These are phyloP conservation scores for Pachysandra terminalis DNA, from an alignment of 164 flowering plant species.

Conservation along the genomic window DNA sequence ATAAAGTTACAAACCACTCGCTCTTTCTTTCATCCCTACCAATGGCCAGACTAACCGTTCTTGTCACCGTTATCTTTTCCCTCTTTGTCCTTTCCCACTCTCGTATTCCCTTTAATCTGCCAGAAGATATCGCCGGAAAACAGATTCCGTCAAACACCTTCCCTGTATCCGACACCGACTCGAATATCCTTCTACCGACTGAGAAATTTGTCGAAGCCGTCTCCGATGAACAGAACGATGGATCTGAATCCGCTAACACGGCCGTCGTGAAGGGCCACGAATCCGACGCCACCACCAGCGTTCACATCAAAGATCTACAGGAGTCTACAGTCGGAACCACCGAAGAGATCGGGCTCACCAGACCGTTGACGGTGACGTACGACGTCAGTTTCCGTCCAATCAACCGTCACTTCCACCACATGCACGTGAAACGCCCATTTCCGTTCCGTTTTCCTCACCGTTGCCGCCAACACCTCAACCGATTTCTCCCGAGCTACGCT, in stretches of 20 bases:
- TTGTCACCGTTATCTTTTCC: constrained; percentile 23
- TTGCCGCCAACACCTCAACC: constrained; percentile 20
- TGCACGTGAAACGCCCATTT: constrained; percentile 13
- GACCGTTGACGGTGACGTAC: constrained; percentile 24
- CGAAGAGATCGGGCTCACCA: not conserved
- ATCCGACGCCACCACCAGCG: not conserved
- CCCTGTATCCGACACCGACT: constrained; percentile 13
- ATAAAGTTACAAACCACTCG: not conserved
- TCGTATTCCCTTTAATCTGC: constrained; percentile 13
- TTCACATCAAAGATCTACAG: not conserved
- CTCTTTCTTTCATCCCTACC: not conserved
- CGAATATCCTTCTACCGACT: constrained; percentile 20
- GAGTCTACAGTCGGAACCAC: not conserved
- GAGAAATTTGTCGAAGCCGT: constrained; percentile 22
- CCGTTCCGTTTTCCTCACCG: constrained; percentile 26
- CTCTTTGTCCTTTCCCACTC: constrained; percentile 30
- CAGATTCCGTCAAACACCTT: not conserved
- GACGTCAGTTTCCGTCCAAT: constrained; percentile 33
- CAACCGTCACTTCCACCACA: constrained; percentile 32
- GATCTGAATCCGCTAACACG: not conserved
- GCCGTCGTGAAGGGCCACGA: not conserved
- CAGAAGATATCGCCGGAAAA: constrained; percentile 9
- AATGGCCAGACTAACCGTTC: constrained; percentile 34
- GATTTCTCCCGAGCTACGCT: not conserved
- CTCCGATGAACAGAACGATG: not conserved